These are phyloP conservation scores for Eimeria acervulina DNA, from an alignment of 169 alveolate species.

Conservation along the genomic window DNA sequence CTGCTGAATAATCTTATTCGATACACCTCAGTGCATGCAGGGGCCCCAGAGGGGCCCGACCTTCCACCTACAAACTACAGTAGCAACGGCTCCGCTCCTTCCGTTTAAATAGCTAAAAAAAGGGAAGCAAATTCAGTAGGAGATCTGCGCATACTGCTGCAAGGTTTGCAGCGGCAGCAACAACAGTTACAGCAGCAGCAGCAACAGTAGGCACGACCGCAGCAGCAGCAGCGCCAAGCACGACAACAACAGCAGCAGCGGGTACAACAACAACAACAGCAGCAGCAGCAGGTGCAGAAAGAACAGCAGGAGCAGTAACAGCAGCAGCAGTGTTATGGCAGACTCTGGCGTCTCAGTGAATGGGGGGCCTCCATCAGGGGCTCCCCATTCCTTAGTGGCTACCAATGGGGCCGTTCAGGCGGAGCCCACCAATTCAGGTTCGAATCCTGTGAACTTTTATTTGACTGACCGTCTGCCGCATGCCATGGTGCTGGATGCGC, in stretches of 20 bases:
- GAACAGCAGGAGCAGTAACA: not conserved
- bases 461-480: constrained; percentile 44
- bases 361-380: constrained; percentile 41
- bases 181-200: not conserved
- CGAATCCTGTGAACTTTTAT: not conserved
- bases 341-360: not conserved
- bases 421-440: not conserved
- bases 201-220: constrained; percentile 35
- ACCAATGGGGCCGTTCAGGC: constrained; percentile 10
- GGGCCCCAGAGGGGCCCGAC: not conserved
- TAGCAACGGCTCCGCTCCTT: not conserved
- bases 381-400: not conserved
- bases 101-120: not conserved
- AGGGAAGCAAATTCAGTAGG: not conserved
- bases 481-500: constrained; percentile 33
- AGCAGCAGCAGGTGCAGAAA: not conserved
- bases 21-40: not conserved
- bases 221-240: constrained; percentile 50
- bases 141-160: not conserved
- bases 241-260: too few species aligned
- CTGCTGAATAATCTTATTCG: not conserved
- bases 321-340: constrained; percentile 10
- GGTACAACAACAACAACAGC: too few species aligned
- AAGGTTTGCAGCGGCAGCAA: not conserved
- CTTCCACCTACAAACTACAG: not conserved